Percentiles rank a stretch among this genome's conserved stretches.
These are phyloP conservation scores for Atalantia buxifolia DNA, from an alignment of 345 rosid genomes.

Conservation along the genomic window DNA sequence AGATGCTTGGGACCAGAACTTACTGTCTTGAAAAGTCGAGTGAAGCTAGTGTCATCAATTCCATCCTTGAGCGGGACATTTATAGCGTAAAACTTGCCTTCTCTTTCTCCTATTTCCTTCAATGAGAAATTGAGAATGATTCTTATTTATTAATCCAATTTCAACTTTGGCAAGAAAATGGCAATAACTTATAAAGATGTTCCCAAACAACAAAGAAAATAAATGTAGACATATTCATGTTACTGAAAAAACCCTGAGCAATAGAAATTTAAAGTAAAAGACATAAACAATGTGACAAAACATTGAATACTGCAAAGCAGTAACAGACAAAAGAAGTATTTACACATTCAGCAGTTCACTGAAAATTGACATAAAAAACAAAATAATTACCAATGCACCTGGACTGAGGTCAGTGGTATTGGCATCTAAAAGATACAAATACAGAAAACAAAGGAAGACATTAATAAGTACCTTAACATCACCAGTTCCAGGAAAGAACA, in stretches of 20 bases:
- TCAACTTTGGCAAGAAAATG: slow-evolving; percentile 11
- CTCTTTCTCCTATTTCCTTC: slow-evolving; percentile 97
- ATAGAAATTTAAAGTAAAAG: not conserved
- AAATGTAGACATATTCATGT: not conserved
- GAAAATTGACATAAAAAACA: not conserved
- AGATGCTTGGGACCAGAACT: slow-evolving; percentile 26
- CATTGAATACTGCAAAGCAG: not conserved
- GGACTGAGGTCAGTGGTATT: not conserved
- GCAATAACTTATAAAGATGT: slow-evolving; percentile 6
- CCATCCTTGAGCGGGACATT: slow-evolving; percentile 98
- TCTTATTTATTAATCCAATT: slow-evolving; percentile 19
- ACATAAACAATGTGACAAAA: not conserved
- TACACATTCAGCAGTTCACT: not conserved
- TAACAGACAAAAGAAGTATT: not conserved
- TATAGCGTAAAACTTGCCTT: slow-evolving; percentile 93
- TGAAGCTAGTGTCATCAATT: slow-evolving; percentile 90
- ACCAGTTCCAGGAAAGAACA: slow-evolving; percentile 98
- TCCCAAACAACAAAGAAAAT: not conserved
- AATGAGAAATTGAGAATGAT: slow-evolving; percentile 18
- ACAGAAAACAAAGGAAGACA: not conserved
- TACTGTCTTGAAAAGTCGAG: slow-evolving; percentile 89
- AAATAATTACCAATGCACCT: not conserved
- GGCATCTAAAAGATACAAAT: not conserved
- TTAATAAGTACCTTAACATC: slow-evolving; percentile 76
- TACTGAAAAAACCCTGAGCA: not conserved